Conservation (phyloP, 208 protist genomes). For the Leishmania aethiopica region DNA sequence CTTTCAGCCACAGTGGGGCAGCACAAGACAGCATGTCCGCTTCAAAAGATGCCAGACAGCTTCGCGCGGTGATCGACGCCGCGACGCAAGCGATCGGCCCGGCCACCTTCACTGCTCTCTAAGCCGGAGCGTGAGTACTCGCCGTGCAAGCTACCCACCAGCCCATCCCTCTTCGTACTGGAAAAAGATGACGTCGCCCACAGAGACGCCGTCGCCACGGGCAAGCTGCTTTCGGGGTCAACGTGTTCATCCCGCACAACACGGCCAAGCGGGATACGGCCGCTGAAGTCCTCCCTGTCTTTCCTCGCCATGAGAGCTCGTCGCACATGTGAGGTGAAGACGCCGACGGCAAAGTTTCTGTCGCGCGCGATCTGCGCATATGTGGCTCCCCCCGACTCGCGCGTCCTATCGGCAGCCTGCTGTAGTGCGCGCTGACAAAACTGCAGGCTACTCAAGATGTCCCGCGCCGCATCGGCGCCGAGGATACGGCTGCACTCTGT, state of each 20-base stretch:
- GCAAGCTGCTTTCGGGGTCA: not conserved
- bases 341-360: constrained; percentile 22
- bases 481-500: constrained; percentile 30
- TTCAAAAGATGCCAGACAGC: constrained; percentile 16
- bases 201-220: not conserved
- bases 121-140: not conserved
- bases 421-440: constrained; percentile 53
- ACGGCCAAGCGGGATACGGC: not conserved
- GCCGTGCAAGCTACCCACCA: constrained; percentile 19
- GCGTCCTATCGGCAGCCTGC: constrained; percentile 30
- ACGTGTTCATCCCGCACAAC: constrained; percentile 1
- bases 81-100: not conserved
- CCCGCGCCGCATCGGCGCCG: constrained; percentile 41
- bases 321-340: constrained; percentile 21
- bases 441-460: constrained; percentile 57
- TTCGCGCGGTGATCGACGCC: not conserved
- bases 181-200: not conserved
- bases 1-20: not conserved
- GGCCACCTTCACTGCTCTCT: not conserved
- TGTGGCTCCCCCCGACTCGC: constrained; percentile 10
- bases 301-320: constrained; percentile 7
- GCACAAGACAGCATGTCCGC: not conserved
- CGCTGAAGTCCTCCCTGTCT: not conserved
- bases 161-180: constrained; percentile 6
- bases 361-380: constrained; percentile 17